Evolutionary conservation across 2,329 filamentous ascomycete genomes (phyloP), one percentile per base, ranked within the genome.

Genomic region (Elsinoe fawcettii): DNA sequence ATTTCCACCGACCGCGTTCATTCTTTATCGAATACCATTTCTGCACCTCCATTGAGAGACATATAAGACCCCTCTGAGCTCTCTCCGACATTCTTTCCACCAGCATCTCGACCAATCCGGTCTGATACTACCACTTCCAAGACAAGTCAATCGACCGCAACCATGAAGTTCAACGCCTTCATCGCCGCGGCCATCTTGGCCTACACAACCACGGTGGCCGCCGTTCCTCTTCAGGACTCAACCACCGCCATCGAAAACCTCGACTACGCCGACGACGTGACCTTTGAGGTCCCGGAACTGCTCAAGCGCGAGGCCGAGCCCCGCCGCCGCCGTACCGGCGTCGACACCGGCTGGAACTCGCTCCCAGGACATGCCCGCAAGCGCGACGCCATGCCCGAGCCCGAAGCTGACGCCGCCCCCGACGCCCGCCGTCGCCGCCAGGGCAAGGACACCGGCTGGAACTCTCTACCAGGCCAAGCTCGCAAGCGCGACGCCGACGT

Each of bases 351-450:
- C 4, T 69, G 68, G 62, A 77, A 76, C 64, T 61, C 69, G 60
- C 65, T 67, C 36, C 67, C 66, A 27, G 74, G 75, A 32, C 67
- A 73, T 62, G 61, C 69, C 22, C 79, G 77, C 72, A 67, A 57
- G 67, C 64, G 63, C 59, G 56, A 61, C 57, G 60, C 63, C 53
- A 49, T 64, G 34, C 57, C 66, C 43, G 60, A 66, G 58, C 64
- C 69, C n/a, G 58, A 60, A 23, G 57, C 57, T n/a, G 51, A 55
- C 6, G 30, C 57, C n/a, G n/a, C n/a, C n/a, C n/a, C n/a, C n/a
- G n/a, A n/a, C n/a, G n/a, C n/a, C n/a, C n/a, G 14, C 39, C 39
- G 39, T 7, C 39, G 46, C 34, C 32, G 56, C 5, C 30, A 43
- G 16, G 39, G 39, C 39, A 20, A 16, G 4, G 39, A 43, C 25